Percentiles rank a stretch among this genome's conserved stretches.
These are phyloP conservation scores for Fusarium citri DNA, from an alignment of 2,329 filamentous ascomycete genomes.

Conservation along the genomic window DNA sequence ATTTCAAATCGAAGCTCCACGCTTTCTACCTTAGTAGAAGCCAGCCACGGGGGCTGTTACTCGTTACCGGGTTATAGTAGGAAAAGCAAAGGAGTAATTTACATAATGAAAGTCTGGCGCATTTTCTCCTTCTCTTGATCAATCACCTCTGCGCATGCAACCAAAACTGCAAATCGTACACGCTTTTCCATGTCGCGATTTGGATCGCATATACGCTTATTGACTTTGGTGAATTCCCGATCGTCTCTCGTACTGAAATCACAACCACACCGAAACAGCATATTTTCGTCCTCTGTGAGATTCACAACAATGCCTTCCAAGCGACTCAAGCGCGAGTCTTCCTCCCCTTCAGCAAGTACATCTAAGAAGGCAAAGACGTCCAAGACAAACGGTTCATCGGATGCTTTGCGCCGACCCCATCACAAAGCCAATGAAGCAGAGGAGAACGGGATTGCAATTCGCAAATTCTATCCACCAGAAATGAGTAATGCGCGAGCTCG, in stretches of 20 bases:
- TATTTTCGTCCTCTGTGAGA: not conserved
- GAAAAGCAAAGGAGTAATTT: constrained; percentile 10
- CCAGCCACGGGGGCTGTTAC: constrained; percentile 42
- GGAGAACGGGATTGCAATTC: constrained; percentile 72
- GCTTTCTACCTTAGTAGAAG: not conserved
- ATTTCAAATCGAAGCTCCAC: constrained; percentile 47
- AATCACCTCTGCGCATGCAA: not conserved
- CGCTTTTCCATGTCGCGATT: constrained; percentile 11
- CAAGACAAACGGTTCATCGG: constrained; percentile 37
- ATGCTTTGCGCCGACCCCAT: constrained; percentile 59
- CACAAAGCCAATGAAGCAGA: constrained; percentile 60
- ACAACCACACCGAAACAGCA: not conserved
- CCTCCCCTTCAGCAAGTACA: constrained; percentile 29
- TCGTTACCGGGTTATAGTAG: not conserved
- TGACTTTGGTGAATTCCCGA: not conserved
- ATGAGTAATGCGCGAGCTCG: constrained; percentile 84
- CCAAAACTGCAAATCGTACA: not conserved
- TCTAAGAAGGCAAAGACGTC: constrained; percentile 51
- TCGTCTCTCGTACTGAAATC: not conserved
- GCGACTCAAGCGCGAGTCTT: constrained; percentile 47
- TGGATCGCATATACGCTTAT: not conserved
- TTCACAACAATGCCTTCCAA: constrained; percentile 47
- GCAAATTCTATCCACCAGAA: constrained; percentile 84
- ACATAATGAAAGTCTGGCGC: not conserved
- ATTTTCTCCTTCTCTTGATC: not conserved